Evolutionary conservation across 2,329 filamentous ascomycete species (phyloP), one percentile per base, ranked within the genome.

Genomic region (Tolypocladium nubicola): DNA sequence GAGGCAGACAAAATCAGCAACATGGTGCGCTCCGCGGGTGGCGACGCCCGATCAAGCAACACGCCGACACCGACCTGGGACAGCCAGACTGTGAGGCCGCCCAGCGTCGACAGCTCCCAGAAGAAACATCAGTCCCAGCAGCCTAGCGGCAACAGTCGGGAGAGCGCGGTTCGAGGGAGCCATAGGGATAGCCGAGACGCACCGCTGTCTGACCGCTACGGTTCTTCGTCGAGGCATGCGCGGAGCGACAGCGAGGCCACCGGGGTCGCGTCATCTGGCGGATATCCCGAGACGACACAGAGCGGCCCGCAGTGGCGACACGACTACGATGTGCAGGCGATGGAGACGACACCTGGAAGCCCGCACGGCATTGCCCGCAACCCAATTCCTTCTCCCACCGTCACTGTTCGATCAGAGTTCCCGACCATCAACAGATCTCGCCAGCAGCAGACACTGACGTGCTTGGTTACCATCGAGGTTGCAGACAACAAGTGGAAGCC

Each of bases 391-490:
- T 78, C 91, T 7, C 94, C 94, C 0, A 88, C 84, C 0, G 91
- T 99, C n/a, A 96, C 90, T 0, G 88, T 99, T 53, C 89, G 93
- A 59, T 97, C 93, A 68, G 94, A 99, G 72, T 99, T 97, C 68
- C 94, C 94, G 0, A 97, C 94, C 1, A 82, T 99, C 66, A 97
- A 81, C 71, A 83, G 90, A 62, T 97, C 92, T 23, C 87, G 92
- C 54, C 90, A 96, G 68, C 94, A 97, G 71, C 94, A 99, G 71
- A 94, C 90, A 13, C 78, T 99, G 61, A 97, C 94, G 0, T 99
- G 94, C 66, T 77, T 99, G 56, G 82, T 99, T 54, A 97, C 94
- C 0, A 85, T 99, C 52, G 94, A 99, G 72, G 91, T 97, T 1
- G 85, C 91, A 0, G 92, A 96, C 67, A 90, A 86, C 63, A 96